phyloP scores from a whole-genome alignment of 352 stramenopile genomes.

The Elongisporangium undulatum region DNA sequence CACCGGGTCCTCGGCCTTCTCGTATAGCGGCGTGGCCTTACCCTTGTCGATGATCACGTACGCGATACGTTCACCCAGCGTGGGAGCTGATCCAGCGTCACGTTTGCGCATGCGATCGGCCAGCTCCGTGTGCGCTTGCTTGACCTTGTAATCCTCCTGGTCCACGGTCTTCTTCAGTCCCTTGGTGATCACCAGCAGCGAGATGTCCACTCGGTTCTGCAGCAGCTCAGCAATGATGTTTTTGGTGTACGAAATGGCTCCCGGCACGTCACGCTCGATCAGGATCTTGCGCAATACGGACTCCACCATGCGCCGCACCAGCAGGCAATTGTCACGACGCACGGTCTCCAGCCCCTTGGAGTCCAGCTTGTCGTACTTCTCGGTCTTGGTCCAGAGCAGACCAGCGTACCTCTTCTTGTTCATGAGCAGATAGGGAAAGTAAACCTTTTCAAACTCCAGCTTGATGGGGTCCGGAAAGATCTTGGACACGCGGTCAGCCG shows the following conservation, averaged over 20 bases:
- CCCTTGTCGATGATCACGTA: constrained; percentile 99
- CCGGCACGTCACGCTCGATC: constrained; percentile 95
- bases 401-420: constrained; percentile 98
- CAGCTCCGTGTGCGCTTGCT: constrained; percentile 98
- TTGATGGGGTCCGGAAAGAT: constrained; percentile 98
- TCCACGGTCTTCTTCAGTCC: constrained; percentile 98
- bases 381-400: constrained; percentile 79
- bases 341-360: constrained; percentile 98
- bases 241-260: constrained; percentile 98
- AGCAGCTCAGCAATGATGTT: constrained; percentile 96
- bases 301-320: constrained; percentile 97
- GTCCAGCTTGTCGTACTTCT: constrained; percentile 99
- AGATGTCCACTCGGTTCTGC: constrained; percentile 99
- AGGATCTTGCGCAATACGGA: constrained; percentile 98
- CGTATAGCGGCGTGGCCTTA: constrained; percentile 95
- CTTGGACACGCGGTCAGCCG: constrained; percentile 92
- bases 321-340: constrained; percentile 97
- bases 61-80: constrained; percentile 98
- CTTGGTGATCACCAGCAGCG: constrained; percentile 99
- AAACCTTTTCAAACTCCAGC: constrained; percentile 99
- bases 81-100: constrained; percentile 95
- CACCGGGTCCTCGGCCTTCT: constrained; percentile 98
- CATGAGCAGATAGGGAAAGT: constrained; percentile 99
- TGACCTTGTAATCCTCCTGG: constrained; percentile 98
- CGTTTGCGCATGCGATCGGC: constrained; percentile 98